phyloP scores from a whole-genome alignment of 2,329 filamentous ascomycete species.

The Penicillium sp. region DNA sequence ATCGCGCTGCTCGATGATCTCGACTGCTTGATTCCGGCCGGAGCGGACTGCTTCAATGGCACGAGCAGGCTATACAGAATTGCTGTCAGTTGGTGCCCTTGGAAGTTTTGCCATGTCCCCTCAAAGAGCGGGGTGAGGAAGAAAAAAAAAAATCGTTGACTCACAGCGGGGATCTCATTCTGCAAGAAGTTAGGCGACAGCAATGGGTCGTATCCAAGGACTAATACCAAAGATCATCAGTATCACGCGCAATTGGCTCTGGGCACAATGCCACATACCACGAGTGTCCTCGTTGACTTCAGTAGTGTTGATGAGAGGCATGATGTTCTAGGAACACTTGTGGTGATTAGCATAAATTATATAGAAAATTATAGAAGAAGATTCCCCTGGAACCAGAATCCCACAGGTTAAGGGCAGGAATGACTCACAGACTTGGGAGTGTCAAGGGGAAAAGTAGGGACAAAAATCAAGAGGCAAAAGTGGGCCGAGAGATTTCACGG shows the following conservation, averaged over 20 bases:
- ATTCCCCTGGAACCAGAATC: not conserved
- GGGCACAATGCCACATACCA: slow-evolving; percentile 31
- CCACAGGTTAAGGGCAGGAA: not conserved
- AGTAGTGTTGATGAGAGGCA: slow-evolving; percentile 42
- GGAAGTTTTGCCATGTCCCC: slow-evolving; percentile 57
- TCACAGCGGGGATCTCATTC: slow-evolving; percentile 70
- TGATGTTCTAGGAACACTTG: slow-evolving; percentile 18
- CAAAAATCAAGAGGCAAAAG: slow-evolving; percentile 5
- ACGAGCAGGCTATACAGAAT: slow-evolving; percentile 32
- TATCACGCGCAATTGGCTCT: not conserved
- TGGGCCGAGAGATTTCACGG: not conserved
- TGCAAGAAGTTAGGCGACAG: slow-evolving; percentile 85
- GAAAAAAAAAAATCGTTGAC: slow-evolving; percentile 53
- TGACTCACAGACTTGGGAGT: slow-evolving; percentile 4
- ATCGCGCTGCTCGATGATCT: slow-evolving; percentile 70
- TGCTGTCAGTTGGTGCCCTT: slow-evolving; percentile 18
- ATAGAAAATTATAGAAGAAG: not conserved
- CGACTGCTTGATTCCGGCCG: slow-evolving; percentile 57
- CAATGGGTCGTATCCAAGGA: slow-evolving; percentile 89
- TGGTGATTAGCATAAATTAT: slow-evolving; percentile 3
- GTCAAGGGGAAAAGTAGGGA: not conserved
- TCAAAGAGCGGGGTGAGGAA: slow-evolving; percentile 62
- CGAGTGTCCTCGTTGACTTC: slow-evolving; percentile 47
- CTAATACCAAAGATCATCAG: slow-evolving; percentile 53
- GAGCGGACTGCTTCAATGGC: slow-evolving; percentile 44